Conservation (phyloP, 2,329 filamentous ascomycete species). For the Stagonosporopsis chrysanthemi region DNA sequence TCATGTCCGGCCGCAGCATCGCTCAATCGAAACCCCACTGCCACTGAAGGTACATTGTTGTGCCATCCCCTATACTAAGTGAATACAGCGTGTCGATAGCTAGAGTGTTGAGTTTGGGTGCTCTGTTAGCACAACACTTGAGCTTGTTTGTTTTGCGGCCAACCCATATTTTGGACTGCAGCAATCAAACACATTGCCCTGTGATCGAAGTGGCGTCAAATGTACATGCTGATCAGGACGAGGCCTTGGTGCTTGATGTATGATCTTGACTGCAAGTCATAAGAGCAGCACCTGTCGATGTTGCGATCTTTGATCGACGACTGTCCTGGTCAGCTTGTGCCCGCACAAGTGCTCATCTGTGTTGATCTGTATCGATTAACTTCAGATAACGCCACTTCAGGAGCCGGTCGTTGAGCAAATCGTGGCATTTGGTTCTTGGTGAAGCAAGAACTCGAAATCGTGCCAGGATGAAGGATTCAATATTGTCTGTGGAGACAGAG, state of each 20-base stretch:
- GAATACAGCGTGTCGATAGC: too few species aligned
- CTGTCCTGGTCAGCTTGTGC: not conserved
- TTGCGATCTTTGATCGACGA: not conserved
- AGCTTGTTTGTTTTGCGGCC: too few species aligned
- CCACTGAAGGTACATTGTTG: too few species aligned
- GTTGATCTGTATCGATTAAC: not conserved
- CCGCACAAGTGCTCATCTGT: not conserved
- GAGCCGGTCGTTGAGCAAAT: not conserved
- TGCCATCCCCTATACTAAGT: too few species aligned
- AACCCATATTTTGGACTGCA: not conserved
- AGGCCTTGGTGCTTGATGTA: not conserved
- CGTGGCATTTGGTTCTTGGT: not conserved
- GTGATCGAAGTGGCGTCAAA: not conserved
- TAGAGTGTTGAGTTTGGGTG: too few species aligned
- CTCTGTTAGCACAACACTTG: too few species aligned
- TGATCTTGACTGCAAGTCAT: not conserved
- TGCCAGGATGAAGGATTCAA: conserved; percentile 4
- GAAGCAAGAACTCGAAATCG: not conserved
- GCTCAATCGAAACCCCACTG: too few species aligned
- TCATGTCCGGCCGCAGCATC: too few species aligned
- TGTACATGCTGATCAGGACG: not conserved
- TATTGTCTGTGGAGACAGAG: conserved; percentile 7
- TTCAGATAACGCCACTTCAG: not conserved
- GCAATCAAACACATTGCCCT: not conserved
- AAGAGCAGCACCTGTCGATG: not conserved